These are phyloP conservation scores for Chrysoporthe deuterocubensis DNA, from an alignment of 2,329 filamentous ascomycete species.

Conservation along the genomic window DNA sequence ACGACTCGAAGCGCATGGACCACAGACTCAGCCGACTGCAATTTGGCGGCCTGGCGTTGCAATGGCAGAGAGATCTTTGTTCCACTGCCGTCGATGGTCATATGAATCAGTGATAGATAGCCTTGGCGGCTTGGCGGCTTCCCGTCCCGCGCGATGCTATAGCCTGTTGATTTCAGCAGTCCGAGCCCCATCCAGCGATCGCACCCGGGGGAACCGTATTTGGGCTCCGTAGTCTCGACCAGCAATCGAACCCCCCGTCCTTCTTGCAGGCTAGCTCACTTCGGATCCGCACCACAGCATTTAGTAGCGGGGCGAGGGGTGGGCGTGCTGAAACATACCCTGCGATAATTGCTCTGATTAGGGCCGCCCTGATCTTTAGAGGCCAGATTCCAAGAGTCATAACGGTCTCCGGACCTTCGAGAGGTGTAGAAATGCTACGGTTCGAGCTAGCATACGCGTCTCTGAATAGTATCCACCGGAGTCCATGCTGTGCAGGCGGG, in stretches of 20 bases:
- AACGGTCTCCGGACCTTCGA: background rate
- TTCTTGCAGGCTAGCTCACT: background rate
- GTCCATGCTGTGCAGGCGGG: background rate
- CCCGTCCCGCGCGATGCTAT: background rate
- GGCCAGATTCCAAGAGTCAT: background rate
- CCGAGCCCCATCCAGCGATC: background rate
- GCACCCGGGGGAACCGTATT: background rate
- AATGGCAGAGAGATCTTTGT: background rate
- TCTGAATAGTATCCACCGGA: background rate
- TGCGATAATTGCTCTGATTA: background rate
- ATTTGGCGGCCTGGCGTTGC: background rate
- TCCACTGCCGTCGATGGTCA: background rate
- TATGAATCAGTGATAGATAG: background rate
- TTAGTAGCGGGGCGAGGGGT: too few relatives aligned
- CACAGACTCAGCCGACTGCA: background rate
- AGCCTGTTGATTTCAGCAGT: conserved; percentile 3
- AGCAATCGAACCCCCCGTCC: background rate
- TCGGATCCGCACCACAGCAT: too few relatives aligned
- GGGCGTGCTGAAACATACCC: too few relatives aligned
- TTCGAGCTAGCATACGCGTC: background rate
- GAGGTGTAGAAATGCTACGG: background rate
- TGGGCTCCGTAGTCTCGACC: background rate
- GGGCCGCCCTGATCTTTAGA: background rate
- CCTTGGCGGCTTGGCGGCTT: background rate
- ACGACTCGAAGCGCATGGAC: too few relatives aligned